Base-by-base conservation (phyloP, 257 asterid genomes). In the Plantago elongata region DNA sequence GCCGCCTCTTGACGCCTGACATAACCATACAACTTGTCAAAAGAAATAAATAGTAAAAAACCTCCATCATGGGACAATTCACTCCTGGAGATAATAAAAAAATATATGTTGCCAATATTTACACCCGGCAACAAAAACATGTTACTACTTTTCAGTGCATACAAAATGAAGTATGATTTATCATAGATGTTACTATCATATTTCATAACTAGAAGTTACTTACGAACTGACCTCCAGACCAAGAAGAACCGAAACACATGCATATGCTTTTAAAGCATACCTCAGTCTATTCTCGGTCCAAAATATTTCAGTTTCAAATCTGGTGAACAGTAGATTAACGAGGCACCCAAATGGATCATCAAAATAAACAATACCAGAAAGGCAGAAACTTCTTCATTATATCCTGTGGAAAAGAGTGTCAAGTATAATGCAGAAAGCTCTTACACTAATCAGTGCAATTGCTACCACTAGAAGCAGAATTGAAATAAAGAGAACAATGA, bases 1-100 rank as follows among this genome's bases (percentile, higher is more conserved):
- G 96, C 95, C 78, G 87, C 99, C 73, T 82, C 79, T 61, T 86
- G 99, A 63, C 89, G 87, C 94, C 99, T 89, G 80, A 13, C 45
- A 74, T 64, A 71, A 61, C 56, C 13, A 1, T 18, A 29, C 29
- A 54, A 54, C n/a, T 12, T 54, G 59, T 54, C 59, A 54, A 14
- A 52, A 40, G 5, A 4, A 12, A 27, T 54, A 54, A 12, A 29
- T 54, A 40, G 59, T 9, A 11, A 27, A 27, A 13, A 54, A 61
- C 40, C 7, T 64, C 40, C 60, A 58, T 45, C 38, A 52, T 17
- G 18, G 9, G 5, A 52, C 12, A 18, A 52, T 9, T 18, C n/a
- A n/a, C 59, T 27, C 38, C 11, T 54, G 15, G 27, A 15, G n/a
- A 5, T 54, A 1, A 29, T 34, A 5, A 34, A 34, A 34, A 34